Base-by-base conservation (phyloP, 1,284 basidiomycete genomes). In the Lentinula novae-zelandiae region DNA sequence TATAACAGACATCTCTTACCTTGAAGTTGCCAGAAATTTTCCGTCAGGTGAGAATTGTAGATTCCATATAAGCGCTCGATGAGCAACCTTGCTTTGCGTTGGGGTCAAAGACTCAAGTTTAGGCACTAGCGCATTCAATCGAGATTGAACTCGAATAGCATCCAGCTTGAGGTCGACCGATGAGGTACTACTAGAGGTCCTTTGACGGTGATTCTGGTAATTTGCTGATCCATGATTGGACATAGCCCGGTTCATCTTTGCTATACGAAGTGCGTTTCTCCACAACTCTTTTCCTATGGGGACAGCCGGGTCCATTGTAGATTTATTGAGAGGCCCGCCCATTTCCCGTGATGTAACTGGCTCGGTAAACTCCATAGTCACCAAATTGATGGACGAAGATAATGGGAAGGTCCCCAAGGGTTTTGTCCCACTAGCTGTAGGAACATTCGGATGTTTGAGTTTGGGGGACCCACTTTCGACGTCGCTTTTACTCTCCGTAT, bases 1-100 rank as follows among this genome's bases (percentile, higher is more conserved):
- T 36, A 46, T 48, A 57, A 5, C 17, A 40, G 2, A n/a, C 34
- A 60, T 27, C 27, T 27, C 72, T 31, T 62, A 86, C 85, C 85
- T 86, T 15, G 85, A 86, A 2, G 87, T 90, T 1, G 87, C 87
- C 64, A 90, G 69, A 66, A 80, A 87, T 67, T 81, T 84, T 31
- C 88, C 87, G 70, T 88, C 81, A 0, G 86, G 87, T 5, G 86
- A 89, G 73, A 90, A 90, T 68, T 89, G 83, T 68, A 90, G 67
- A 70, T 90, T 86, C 57, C 84, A 73, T 7, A 90, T 87, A 20
- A 89, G 77, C 15, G 85, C 87, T 60, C 78, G 74, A 71, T 90
- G 88, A 10, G 84, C 84, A 17, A 80, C 79, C 31, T 89, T 70
- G 62, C 86, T 84, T 66, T 90, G 84, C 0, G 82, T 84, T 13